Percentiles rank a stretch among this genome's conserved stretches.
These are phyloP conservation scores for Lipomyces orientalis DNA, from an alignment of 805 yeast genomes.

Conservation along the genomic window DNA sequence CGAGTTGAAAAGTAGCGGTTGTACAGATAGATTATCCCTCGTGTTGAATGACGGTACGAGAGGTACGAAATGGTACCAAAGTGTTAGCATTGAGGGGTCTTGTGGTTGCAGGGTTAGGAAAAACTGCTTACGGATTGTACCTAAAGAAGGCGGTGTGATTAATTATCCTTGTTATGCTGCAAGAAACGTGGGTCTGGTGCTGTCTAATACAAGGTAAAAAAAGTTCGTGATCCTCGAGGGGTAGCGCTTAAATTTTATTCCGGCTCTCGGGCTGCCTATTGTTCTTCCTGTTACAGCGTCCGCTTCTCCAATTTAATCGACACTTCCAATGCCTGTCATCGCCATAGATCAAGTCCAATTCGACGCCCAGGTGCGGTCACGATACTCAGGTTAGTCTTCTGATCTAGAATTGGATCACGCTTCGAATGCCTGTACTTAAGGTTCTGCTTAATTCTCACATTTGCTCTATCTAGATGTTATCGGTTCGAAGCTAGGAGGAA, in stretches of 20 bases:
- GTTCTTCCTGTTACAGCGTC: neutral
- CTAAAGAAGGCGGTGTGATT: too few species aligned
- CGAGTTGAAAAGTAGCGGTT: conserved; percentile 67
- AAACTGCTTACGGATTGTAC: too few species aligned
- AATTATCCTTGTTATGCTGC: too few species aligned
- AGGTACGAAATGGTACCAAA: too few species aligned
- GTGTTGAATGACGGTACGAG: too few species aligned
- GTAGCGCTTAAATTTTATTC: neutral
- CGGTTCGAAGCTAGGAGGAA: conserved; percentile 83
- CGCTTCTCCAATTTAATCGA: neutral
- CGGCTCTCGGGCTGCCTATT: neutral
- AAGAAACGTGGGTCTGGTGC: too few species aligned
- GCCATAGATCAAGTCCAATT: conserved; percentile 24
- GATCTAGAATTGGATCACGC: neutral
- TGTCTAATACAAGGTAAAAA: too few species aligned
- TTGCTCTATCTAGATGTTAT: conserved; percentile 61
- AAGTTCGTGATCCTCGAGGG: too few species aligned
- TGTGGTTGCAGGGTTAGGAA: too few species aligned
- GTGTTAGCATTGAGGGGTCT: too few species aligned
- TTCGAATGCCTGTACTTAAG: neutral
- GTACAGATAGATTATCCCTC: conserved; percentile 70
- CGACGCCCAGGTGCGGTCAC: conserved; percentile 29
- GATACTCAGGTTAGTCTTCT: conserved; percentile 21
- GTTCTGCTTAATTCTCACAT: neutral
- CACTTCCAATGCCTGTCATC: neutral